Evolutionary conservation across 1,284 basidiomycete genomes (phyloP), one percentile per base, ranked within the genome.

Genomic region (Boletus smithii): DNA sequence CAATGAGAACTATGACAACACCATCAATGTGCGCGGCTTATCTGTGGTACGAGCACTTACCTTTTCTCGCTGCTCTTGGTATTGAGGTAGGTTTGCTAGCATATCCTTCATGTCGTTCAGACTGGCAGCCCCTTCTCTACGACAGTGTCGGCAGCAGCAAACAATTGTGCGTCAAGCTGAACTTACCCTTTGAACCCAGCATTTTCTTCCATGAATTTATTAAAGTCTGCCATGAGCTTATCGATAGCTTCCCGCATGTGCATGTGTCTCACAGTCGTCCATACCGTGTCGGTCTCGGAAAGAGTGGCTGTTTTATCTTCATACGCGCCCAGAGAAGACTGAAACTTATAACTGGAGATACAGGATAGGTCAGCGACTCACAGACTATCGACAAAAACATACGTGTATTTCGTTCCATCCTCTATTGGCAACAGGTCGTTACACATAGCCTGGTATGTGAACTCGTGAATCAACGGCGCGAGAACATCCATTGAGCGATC

Each of bases 31-130:
- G 24, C 0, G n/a, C 16, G 20, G 31, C 18, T 27, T 27, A 11
- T 30, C 23, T 26, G 8, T 24, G 13, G 7, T 7, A 46, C 22
- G 6, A 20, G n/a, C 17, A 51, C 51, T n/a, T 38, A 85, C 91
- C 78, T 94, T 93, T 66, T 99, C 95, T 56, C 95, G 83, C 58
- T 92, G 91, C 54, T 95, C 91, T 69, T 97, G 91, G 65, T 93
- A 97, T 67, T 98, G 93, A 3, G 95, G 95, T 50, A 99, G 66
- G 59, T 77, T 91, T 17, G 97, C 97, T 35, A 99, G 76, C 95
- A 99, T 97, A 63, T 99, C 95, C 67, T 97, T 97, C 89, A 99
- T 95, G 68, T 97, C 95, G 64, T 94, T 95, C 48, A 99, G 71
- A 59, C 83, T 95, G 40, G 88, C 88, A 13, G 85, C 87, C n/a